Evolutionary conservation across 164 flowering plant species (phyloP), one percentile per base, ranked within the genome.

Genomic region (Euptelea pleiosperma): DNA sequence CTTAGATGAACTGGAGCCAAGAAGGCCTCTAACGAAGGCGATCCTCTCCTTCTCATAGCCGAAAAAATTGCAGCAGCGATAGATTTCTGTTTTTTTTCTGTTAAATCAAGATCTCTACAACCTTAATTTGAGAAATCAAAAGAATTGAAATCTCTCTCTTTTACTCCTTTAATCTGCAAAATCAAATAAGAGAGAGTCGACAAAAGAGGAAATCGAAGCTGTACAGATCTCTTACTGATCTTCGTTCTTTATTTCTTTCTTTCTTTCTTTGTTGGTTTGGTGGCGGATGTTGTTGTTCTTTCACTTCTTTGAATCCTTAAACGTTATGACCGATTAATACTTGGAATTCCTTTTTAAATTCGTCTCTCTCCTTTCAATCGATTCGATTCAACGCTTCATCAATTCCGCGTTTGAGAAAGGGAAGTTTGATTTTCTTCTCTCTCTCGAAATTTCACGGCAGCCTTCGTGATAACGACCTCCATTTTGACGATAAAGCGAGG

Each of bases 1-100:
- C 71, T 44, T 15, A 89, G 75, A 77, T 86, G 79, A 51, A 77
- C 86, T 59, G 98, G 96, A 15, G 93, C 91, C 43, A 87, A 62
- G 59, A 86, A 86, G 35, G 85, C 86, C 61, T 90, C 92, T 55
- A 85, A 60, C 0, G 90, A 75, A 30, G 98, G 96, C 66, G 91
- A 79, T 49, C 91, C 77, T 44, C 91, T 62, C 62, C 96, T 60
- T 61, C 93, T 47, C 36, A 84, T 44, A 11, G 94, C 82, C n/a
- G 95, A 79, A 44, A 85, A 85, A 22, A 87, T 79, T 15, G 95
- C 87, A 62, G n/a, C 42, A 33, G 24, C 31, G 12, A 10, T n/a
- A n/a, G n/a, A n/a, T n/a, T n/a, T n/a, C n/a, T n/a, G n/a, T n/a
- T n/a, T n/a, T n/a, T n/a, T n/a, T n/a, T 35, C 29, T 24, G 15